phyloP scores from a whole-genome alignment of 371 early-diverging fungal species.

The Mucor ambiguus region DNA sequence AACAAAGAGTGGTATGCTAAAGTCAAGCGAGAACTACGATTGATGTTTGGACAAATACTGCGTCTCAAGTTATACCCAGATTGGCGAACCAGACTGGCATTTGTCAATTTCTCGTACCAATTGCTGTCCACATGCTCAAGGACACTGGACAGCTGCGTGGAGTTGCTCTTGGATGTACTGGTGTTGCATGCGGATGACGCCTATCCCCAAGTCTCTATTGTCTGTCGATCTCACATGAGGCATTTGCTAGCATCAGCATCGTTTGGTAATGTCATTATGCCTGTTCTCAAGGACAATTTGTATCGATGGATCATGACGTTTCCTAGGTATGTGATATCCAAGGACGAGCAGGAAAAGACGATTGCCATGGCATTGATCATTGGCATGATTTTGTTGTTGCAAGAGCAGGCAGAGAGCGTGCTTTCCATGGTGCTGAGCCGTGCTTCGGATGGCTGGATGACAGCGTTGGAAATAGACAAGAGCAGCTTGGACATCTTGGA shows the following conservation, averaged over 20 bases:
- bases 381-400: conserved; percentile 50
- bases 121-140: conserved; percentile 41
- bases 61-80: conserved; percentile 42
- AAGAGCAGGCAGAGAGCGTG: conserved; percentile 35
- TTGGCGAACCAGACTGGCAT: conserved; percentile 47
- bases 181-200: conserved; percentile 52
- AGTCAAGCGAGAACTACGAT: conserved; percentile 27
- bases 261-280: conserved; percentile 29
- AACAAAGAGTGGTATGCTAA: conserved; percentile 34
- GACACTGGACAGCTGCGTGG: conserved; percentile 43
- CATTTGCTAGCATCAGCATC: conserved; percentile 9
- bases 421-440: conserved; percentile 34
- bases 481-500: conserved; percentile 46
- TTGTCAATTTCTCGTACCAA: conserved; percentile 42
- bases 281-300: conserved; percentile 48
- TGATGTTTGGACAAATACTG: conserved; percentile 32
- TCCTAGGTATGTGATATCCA: conserved; percentile 47
- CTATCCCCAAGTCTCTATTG: conserved; percentile 38
- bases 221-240: conserved; percentile 30
- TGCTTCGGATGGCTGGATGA: conserved; percentile 47
- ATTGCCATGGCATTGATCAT: conserved; percentile 41
- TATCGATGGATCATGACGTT: conserved; percentile 40
- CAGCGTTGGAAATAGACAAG: conserved; percentile 48
- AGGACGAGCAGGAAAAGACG: conserved; percentile 47
- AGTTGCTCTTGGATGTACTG: conserved; percentile 47